These are phyloP conservation scores for Albifimbria verrucaria DNA, from an alignment of 2,329 filamentous ascomycete genomes.

Conservation along the genomic window DNA sequence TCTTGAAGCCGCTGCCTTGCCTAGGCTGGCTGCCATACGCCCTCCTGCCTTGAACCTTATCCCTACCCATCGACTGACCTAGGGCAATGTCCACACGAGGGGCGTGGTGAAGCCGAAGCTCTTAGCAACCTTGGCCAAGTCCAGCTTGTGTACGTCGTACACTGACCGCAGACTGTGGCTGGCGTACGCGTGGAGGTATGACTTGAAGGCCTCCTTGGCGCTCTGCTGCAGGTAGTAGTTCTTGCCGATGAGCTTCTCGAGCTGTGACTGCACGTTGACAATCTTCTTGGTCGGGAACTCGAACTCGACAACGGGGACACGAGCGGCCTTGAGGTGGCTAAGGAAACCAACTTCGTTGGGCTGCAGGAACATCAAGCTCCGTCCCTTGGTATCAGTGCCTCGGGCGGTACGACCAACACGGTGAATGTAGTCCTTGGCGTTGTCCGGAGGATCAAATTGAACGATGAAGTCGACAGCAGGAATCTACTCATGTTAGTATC, in stretches of 20 bases:
- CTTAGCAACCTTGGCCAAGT: conserved; percentile 80
- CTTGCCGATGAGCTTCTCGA: conserved; percentile 89
- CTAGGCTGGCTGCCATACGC: conserved; percentile 76
- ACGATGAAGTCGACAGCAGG: conserved; percentile 95
- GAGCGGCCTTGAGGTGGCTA: conserved; percentile 82
- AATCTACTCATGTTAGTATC: conserved; percentile 50
- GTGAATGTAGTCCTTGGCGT: conserved; percentile 89
- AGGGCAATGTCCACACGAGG: conserved; percentile 80
- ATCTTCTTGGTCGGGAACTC: conserved; percentile 93
- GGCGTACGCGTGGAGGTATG: conserved; percentile 93
- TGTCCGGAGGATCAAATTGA: conserved; percentile 92
- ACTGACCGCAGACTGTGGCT: conserved; percentile 57
- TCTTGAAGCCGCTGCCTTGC: conserved; percentile 36
- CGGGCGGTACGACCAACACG: conserved; percentile 92
- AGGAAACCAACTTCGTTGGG: conserved; percentile 91
- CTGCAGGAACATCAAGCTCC: conserved; percentile 89
- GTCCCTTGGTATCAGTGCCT: conserved; percentile 77
- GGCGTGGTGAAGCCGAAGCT: conserved; percentile 77
- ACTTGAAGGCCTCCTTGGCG: conserved; percentile 74
- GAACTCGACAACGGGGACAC: conserved; percentile 93
- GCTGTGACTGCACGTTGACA: conserved; percentile 81
- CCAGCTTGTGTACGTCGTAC: conserved; percentile 81
- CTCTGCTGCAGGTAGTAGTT: conserved; percentile 97
- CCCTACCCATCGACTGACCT: conserved; percentile 74
- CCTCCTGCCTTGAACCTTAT: conserved; percentile 62